Evolutionary conservation across 2,329 filamentous ascomycete species (phyloP).

Genomic region (Venturiaceae sp.): DNA sequence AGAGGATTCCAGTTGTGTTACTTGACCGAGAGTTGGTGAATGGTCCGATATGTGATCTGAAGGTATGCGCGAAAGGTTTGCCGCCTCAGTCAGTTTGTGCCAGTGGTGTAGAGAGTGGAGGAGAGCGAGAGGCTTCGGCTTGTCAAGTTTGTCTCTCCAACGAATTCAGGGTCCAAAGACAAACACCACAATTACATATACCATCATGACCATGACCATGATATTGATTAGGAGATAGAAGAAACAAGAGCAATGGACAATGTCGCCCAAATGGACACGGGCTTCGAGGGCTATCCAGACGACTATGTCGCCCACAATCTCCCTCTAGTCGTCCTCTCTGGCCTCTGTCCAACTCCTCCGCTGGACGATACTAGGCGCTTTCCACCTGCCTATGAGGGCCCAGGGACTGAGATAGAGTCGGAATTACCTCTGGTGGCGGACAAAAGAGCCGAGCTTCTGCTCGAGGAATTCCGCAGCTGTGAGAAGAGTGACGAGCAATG

Average conservation of each 20-base stretch:
- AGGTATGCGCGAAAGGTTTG: neutral
- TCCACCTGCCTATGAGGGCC: conserved; percentile 14
- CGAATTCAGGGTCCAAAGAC: neutral
- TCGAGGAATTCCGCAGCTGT: conserved; percentile 54
- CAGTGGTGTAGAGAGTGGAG: neutral
- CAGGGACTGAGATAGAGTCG: conserved; percentile 55
- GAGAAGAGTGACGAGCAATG: conserved; percentile 59
- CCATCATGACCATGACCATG: too few relatives aligned
- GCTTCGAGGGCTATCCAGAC: conserved; percentile 69
- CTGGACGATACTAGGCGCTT: conserved; percentile 7
- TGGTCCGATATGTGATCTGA: neutral
- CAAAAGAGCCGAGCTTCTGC: conserved; percentile 54
- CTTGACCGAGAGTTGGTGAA: neutral
- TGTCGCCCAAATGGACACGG: neutral
- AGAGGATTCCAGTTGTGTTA: neutral
- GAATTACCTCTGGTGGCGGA: conserved; percentile 59
- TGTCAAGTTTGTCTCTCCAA: neutral
- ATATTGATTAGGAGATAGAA: too few relatives aligned
- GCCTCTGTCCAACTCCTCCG: conserved; percentile 43
- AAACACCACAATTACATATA: neutral
- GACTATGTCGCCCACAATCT: conserved; percentile 82
- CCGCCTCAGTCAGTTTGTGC: neutral
- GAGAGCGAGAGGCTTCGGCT: neutral
- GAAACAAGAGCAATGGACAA: too few relatives aligned
- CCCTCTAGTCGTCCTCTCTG: conserved; percentile 74